phyloP scores from a whole-genome alignment of 768 basidiomycete genomes.

The Tulasnella sp. region DNA sequence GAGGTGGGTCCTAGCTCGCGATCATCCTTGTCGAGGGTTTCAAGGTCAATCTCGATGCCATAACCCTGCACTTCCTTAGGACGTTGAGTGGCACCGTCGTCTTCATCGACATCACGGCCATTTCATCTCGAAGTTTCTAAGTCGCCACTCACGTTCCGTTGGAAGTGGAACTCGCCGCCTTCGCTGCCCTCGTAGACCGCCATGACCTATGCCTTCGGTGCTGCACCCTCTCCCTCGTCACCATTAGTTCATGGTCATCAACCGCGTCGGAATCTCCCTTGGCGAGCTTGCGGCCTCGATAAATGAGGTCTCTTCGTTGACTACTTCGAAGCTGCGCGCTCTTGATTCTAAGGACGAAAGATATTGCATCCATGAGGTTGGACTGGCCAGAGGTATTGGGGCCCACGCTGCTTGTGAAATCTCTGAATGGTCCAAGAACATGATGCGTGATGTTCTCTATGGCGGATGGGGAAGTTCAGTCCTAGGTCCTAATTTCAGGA shows the following conservation, averaged over 20 bases:
- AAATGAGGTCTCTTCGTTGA: constrained; percentile 92
- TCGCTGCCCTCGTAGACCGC: constrained; percentile 79
- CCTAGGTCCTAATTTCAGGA: background rate
- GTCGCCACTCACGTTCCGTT: constrained; percentile 71
- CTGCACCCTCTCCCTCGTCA: constrained; percentile 70
- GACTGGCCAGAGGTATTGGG: constrained; percentile 99
- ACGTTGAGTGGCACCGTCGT: constrained; percentile 75
- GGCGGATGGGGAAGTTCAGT: constrained; percentile 10
- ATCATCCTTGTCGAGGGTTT: constrained; percentile 66
- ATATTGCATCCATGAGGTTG: constrained; percentile 99
- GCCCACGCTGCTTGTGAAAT: constrained; percentile 94
- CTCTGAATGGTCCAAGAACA: constrained; percentile 83
- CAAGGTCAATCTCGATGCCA: constrained; percentile 87
- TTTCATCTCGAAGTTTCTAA: constrained; percentile 76
- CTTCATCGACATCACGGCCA: constrained; percentile 89
- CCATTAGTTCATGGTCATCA: constrained; percentile 46
- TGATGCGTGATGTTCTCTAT: constrained; percentile 78
- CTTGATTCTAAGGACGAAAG: constrained; percentile 95
- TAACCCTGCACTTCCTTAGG: constrained; percentile 71
- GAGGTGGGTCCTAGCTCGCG: constrained; percentile 47
- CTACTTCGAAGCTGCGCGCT: constrained; percentile 88
- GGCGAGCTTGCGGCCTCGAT: constrained; percentile 74
- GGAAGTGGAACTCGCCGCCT: constrained; percentile 83
- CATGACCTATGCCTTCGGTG: constrained; percentile 92
- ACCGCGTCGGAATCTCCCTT: constrained; percentile 39